Evolutionary conservation across 1,284 basidiomycete genomes (phyloP).

Genomic region (Phellopilus nigrolimitatus): DNA sequence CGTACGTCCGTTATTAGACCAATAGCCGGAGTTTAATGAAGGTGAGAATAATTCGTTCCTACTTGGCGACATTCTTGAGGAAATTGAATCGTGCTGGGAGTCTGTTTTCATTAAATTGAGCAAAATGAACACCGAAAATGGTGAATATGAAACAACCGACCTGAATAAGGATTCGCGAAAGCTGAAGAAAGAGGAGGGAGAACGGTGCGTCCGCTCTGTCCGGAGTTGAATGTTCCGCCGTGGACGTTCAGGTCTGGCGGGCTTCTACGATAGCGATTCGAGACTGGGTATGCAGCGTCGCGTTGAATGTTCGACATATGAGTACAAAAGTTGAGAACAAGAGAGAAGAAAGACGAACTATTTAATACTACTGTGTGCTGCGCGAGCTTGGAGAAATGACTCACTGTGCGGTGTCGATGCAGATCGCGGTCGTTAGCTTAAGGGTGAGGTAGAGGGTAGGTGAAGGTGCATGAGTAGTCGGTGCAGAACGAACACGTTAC

Average conservation of each 20-base stretch:
- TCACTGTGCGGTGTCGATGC: slow-evolving; percentile 7
- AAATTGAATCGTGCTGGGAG: slow-evolving; percentile 6
- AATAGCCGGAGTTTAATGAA: slow-evolving; percentile 17
- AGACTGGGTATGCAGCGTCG: slow-evolving; percentile 56
- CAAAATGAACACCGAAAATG: slow-evolving; percentile 47
- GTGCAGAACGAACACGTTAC: slow-evolving; percentile 14
- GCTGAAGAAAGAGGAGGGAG: slow-evolving; percentile 78
- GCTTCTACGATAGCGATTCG: slow-evolving; percentile 55
- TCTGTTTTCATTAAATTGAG: slow-evolving; percentile 26
- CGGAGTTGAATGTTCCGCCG: slow-evolving; percentile 63
- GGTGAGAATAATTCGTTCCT: slow-evolving; percentile 19
- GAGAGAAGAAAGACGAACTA: slow-evolving; percentile 39
- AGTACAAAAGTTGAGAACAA: slow-evolving; percentile 30
- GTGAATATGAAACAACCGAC: slow-evolving; percentile 17
- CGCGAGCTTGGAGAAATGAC: slow-evolving; percentile 10
- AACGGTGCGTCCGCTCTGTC: slow-evolving; percentile 82
- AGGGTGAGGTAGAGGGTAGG: slow-evolving; percentile 10
- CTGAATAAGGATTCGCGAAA: slow-evolving; percentile 56
- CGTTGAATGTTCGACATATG: slow-evolving; percentile 60
- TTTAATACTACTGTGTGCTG: slow-evolving; percentile 20
- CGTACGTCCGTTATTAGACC: slow-evolving; percentile 20
- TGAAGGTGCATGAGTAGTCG: neutral
- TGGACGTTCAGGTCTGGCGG: slow-evolving; percentile 53
- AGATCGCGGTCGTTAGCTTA: slow-evolving; percentile 6
- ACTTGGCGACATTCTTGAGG: slow-evolving; percentile 20